Base-by-base conservation (phyloP, 441 rosid genomes). In the Arabidopsis hybrid region DNA sequence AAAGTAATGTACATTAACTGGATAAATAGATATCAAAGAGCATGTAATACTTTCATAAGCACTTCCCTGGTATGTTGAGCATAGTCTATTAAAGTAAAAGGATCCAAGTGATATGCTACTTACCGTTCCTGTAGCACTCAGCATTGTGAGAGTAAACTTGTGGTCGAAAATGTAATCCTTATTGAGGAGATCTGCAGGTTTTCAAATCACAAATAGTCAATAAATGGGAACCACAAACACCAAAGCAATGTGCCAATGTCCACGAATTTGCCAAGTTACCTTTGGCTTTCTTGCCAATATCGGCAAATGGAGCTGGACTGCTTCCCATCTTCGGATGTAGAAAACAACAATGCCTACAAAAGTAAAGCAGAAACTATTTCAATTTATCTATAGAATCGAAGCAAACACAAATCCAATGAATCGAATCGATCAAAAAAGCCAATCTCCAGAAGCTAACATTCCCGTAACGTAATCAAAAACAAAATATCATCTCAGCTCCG, bases 101-200 rank as follows among this genome's bases (percentile, higher is more conserved):
- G n/a, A 74, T 51, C 51, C 12, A 53, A n/a, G 8, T 40, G 32
- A 67, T 18, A 70, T 70, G 56, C 29, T 31, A 52, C 79, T 12
- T 85, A 91, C 95, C 88, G 87, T 79, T 79, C 93, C 95, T 35
- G 85, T 80, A 34, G 86, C 42, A 67, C 82, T 84, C 66, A 82
- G 82, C 80, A 88, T 75, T 13, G 89, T 83, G 57, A 91, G 78
- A 52, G 87, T 85, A 78, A 88, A 84, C 86, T 89, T 91, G 67
- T 89, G 89, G 76, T 88, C 95, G 67, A 86, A 91, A 80, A 80
- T 78, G 77, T 88, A 89, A 75, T 89, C 97, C 84, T 91, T 91
- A 77, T 76, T 82, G 72, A 91, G 64, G 36, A 91, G 87, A 73
- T 89, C 97, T 89, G 91, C 87, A 83, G 56, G 16, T 58, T 66